Conservation (phyloP, 2,329 filamentous ascomycete genomes). For the Boeremia exigua region DNA sequence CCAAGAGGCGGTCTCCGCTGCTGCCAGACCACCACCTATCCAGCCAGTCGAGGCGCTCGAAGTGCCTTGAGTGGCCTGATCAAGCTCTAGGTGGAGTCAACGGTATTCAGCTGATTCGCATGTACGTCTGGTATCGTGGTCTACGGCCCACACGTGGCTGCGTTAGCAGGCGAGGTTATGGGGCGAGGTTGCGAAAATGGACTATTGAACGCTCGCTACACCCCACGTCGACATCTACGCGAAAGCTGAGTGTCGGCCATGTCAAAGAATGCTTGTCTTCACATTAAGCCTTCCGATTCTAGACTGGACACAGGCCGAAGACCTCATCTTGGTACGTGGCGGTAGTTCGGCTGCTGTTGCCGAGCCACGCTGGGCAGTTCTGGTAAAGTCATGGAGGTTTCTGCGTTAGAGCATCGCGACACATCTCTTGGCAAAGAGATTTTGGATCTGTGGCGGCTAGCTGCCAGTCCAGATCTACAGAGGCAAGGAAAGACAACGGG, state of each 20-base stretch:
- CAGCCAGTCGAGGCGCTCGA: neutral
- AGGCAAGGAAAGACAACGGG: neutral
- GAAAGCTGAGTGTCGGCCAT: neutral
- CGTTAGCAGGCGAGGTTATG: neutral
- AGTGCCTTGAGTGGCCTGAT: neutral
- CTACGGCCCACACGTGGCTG: neutral
- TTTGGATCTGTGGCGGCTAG: neutral
- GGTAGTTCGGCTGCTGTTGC: neutral
- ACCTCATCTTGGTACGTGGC: neutral
- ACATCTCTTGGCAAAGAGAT: neutral
- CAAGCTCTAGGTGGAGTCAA: neutral
- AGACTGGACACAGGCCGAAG: neutral
- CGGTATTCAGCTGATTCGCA: neutral
- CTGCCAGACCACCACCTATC: neutral
- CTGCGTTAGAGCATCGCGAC: neutral
- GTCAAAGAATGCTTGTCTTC: conserved; percentile 1
- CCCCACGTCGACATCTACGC: neutral
- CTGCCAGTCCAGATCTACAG: neutral
- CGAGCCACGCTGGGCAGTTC: neutral
- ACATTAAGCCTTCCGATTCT: neutral
- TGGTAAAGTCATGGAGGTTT: neutral
- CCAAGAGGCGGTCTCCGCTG: neutral
- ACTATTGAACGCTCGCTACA: neutral
- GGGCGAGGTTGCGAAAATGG: neutral
- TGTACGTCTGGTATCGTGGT: neutral